Percentiles rank a stretch among this genome's conserved stretches.
Conservation (phyloP, 2,329 filamentous ascomycete species). For the Colletotrichum ledebouriae region DNA sequence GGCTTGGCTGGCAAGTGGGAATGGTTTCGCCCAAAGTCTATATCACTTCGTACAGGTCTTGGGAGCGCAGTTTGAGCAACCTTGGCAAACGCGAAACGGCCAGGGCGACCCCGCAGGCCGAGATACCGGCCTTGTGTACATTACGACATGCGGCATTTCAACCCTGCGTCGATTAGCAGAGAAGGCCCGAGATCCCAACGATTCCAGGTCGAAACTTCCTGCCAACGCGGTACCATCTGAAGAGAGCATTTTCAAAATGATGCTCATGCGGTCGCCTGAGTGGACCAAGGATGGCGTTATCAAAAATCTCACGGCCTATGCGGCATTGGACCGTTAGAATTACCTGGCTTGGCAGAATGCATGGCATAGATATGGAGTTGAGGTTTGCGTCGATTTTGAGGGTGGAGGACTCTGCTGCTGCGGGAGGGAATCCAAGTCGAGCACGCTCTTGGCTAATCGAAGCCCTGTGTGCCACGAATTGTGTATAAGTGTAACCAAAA, state of each 20-base stretch:
- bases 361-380: slow-evolving; percentile 26
- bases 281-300: slow-evolving; percentile 76
- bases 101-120: slow-evolving; percentile 46
- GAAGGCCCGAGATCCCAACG: slow-evolving; percentile 72
- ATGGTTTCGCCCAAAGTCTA: slow-evolving; percentile 86
- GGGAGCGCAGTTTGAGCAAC: slow-evolving; percentile 71
- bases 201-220: slow-evolving; percentile 65
- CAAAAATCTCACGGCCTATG: slow-evolving; percentile 76
- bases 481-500: slow-evolving; percentile 40
- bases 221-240: slow-evolving; percentile 74
- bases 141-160: slow-evolving; percentile 76
- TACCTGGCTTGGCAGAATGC: slow-evolving; percentile 11
- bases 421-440: slow-evolving; percentile 6
- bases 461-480: slow-evolving; percentile 13
- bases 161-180: slow-evolving; percentile 78
- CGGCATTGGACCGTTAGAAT: slow-evolving; percentile 58
- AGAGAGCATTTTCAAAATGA: slow-evolving; percentile 75
- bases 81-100: slow-evolving; percentile 51
- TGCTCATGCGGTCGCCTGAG: slow-evolving; percentile 74
- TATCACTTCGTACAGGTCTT: slow-evolving; percentile 81
- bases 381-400: background rate
- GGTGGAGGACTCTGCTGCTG: background rate
- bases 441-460: background rate
- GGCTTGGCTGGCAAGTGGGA: slow-evolving; percentile 85
- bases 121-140: slow-evolving; percentile 69